Evolutionary conservation across 495 filamentous ascomycete species (phyloP).

Genomic region (Talaromyces wortmannii): DNA sequence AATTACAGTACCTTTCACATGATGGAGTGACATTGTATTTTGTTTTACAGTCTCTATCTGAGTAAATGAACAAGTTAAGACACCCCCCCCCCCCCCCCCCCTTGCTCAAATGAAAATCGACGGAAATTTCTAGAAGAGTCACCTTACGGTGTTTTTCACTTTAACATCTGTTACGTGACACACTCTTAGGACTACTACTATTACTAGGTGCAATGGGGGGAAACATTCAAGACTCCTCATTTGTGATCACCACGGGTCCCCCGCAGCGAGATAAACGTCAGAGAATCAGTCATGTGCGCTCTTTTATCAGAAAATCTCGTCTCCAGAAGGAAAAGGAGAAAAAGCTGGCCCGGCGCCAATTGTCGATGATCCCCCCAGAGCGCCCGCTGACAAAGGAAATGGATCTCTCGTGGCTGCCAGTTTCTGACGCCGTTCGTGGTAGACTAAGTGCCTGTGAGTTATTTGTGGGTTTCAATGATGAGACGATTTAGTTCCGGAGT

Average conservation of each 20-base stretch:
- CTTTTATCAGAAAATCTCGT: background rate
- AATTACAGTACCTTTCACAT: no score
- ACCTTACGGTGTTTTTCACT: no score
- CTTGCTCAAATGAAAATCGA: no score
- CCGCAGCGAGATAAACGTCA: constrained; percentile 8
- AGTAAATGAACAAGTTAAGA: no score
- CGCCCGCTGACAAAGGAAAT: background rate
- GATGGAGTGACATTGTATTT: no score
- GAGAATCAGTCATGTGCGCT: constrained; percentile 10
- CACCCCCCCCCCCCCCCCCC: no score
- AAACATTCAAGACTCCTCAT: constrained; percentile 3
- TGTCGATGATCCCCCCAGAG: background rate
- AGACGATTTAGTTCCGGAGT: background rate
- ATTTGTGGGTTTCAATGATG: background rate
- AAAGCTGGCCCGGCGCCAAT: background rate
- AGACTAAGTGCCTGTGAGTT: constrained; percentile 9
- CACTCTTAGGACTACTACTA: no score
- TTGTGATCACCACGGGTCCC: constrained; percentile 13
- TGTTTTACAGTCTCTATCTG: no score
- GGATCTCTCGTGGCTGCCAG: constrained; percentile 1
- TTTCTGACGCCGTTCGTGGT: constrained; percentile 2
- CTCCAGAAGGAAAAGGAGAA: background rate
- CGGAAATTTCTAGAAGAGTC: no score
- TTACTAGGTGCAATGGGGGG: background rate
- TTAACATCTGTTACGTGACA: no score